phyloP scores from a whole-genome alignment of 2,329 filamentous ascomycete species.

The Acrocalymma vagum region DNA sequence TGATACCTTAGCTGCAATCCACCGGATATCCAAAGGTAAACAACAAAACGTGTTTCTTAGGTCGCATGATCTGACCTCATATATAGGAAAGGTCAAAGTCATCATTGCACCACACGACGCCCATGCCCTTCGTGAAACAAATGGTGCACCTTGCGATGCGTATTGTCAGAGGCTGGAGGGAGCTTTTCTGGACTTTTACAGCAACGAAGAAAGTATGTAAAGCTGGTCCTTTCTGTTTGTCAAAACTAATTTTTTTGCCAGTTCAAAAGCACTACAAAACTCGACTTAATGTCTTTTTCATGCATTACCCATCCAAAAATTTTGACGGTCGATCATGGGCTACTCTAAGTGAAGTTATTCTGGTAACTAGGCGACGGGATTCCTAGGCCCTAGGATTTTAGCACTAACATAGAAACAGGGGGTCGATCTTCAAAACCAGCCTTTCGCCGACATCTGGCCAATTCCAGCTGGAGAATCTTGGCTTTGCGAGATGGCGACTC shows the following conservation, averaged over 20 bases:
- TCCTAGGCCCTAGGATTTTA: background rate
- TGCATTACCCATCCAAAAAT: slow-evolving; percentile 44
- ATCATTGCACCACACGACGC: slow-evolving; percentile 47
- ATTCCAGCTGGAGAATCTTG: slow-evolving; percentile 44
- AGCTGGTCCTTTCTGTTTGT: background rate
- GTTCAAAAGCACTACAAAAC: slow-evolving; percentile 39
- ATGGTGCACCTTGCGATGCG: slow-evolving; percentile 42
- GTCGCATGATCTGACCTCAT: slow-evolving; percentile 3
- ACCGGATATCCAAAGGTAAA: slow-evolving; percentile 42
- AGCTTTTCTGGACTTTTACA: slow-evolving; percentile 47
- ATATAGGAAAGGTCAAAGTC: slow-evolving; percentile 42
- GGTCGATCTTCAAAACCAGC: slow-evolving; percentile 45
- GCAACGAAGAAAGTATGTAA: slow-evolving; percentile 32
- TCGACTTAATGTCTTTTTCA: slow-evolving; percentile 43
- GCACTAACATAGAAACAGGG: slow-evolving; percentile 26
- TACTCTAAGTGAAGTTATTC: slow-evolving; percentile 38
- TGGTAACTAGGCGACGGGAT: slow-evolving; percentile 24
- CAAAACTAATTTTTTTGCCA: slow-evolving; percentile 8
- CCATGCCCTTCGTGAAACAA: slow-evolving; percentile 39
- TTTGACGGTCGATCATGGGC: slow-evolving; percentile 41
- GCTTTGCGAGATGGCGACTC: slow-evolving; percentile 44
- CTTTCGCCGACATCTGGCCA: slow-evolving; percentile 44
- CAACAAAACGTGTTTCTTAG: background rate
- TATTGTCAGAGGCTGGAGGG: slow-evolving; percentile 42
- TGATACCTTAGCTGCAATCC: slow-evolving; percentile 44